A percentile compares a stretch with the other conserved stretches of the same genome.
Conservation (phyloP, 2,329 filamentous ascomycete species). For the Leptodontidium sp. region DNA sequence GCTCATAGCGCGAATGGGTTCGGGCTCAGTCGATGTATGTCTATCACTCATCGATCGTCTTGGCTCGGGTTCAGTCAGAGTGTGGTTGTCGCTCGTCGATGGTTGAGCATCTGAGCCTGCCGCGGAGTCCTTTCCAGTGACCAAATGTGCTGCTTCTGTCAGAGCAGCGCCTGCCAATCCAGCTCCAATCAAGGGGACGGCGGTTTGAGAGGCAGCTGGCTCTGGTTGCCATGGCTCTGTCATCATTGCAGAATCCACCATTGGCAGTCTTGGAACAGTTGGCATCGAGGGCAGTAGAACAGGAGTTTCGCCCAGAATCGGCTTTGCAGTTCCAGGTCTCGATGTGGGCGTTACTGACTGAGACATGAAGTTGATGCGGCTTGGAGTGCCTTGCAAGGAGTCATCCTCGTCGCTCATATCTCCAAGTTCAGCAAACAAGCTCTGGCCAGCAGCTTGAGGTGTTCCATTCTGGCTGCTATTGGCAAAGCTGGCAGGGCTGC, state of each 20-base stretch:
- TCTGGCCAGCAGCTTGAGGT: conserved; percentile 69
- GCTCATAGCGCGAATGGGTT: conserved; percentile 23
- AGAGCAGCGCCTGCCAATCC: conserved; percentile 34
- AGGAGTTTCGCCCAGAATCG: conserved; percentile 32
- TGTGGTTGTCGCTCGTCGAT: conserved; percentile 29
- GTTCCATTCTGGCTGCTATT: conserved; percentile 59
- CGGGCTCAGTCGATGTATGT: conserved; percentile 32
- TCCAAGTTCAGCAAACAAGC: conserved; percentile 88
- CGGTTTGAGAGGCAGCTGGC: conserved; percentile 35
- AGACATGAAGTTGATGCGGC: conserved; percentile 55
- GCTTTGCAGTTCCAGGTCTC: conserved; percentile 44
- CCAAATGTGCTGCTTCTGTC: conserved; percentile 12
- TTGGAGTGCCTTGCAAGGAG: conserved; percentile 61
- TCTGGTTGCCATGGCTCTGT: conserved; percentile 62
- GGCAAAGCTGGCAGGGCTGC: conserved; percentile 66
- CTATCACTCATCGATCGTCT: conserved; percentile 30
- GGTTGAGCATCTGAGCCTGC: conserved; percentile 14
- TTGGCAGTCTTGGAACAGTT: conserved; percentile 56
- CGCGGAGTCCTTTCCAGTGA: background rate
- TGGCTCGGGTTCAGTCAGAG: conserved; percentile 32
- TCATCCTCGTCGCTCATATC: conserved; percentile 82
- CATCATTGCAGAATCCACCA: conserved; percentile 69
- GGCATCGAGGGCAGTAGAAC: conserved; percentile 60
- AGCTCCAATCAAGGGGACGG: conserved; percentile 35
- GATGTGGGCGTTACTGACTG: conserved; percentile 53